Conservation (phyloP, 306 rosid species). For the Casuarina glauca region DNA sequence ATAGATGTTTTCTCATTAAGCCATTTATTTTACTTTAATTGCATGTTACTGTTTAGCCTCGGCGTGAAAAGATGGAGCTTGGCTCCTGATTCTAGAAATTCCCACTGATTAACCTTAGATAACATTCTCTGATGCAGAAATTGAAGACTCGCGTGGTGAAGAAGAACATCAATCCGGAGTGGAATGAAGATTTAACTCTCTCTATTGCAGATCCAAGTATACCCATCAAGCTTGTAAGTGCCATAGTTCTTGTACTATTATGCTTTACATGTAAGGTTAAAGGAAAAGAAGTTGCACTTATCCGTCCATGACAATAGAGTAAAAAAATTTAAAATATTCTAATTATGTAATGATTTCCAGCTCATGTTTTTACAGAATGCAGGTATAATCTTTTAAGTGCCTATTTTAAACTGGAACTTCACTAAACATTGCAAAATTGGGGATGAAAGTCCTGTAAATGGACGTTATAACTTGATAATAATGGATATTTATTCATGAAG, state of each 20-base stretch:
- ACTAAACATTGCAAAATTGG: not conserved
- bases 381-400: not conserved
- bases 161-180: constrained; percentile 69
- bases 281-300: not conserved
- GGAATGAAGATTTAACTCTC: constrained; percentile 86
- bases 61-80: not conserved
- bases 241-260: not conserved
- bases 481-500: too few species aligned
- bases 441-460: not conserved
- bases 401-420: not conserved
- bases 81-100: constrained; percentile 4
- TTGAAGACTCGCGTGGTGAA: constrained; percentile 72
- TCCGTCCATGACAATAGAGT: too few species aligned
- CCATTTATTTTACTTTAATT: not conserved
- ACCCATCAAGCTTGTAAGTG: constrained; percentile 63
- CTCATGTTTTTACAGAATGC: too few species aligned
- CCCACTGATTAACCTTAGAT: constrained; percentile 22
- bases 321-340: too few species aligned
- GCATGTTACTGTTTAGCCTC: not conserved
- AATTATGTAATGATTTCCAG: too few species aligned
- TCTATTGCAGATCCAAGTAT: constrained; percentile 57
- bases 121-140: constrained; percentile 46
- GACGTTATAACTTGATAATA: not conserved
- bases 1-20: not conserved
- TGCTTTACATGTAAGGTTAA: not conserved